Conservation (phyloP, 192 early-diverging fungal genomes). For the Thamnidium elegans region DNA sequence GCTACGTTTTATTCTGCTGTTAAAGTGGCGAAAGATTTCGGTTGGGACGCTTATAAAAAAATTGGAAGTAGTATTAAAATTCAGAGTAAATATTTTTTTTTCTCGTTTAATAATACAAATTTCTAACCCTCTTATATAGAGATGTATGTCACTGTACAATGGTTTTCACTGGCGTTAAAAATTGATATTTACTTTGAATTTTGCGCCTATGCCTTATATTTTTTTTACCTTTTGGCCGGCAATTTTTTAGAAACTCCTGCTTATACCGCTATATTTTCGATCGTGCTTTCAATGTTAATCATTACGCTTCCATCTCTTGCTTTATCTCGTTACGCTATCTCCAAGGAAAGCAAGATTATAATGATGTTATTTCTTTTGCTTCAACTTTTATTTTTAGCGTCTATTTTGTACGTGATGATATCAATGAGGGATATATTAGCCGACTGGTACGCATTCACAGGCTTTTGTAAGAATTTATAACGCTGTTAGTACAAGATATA, state of each 20-base stretch:
- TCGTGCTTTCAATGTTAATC: background rate
- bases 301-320: background rate
- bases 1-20: background rate
- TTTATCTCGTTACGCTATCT: background rate
- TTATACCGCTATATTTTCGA: no score
- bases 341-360: conserved; percentile 1
- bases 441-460: no score
- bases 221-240: no score
- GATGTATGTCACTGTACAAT: conserved; percentile 13
- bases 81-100: conserved; percentile 3
- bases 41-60: conserved; percentile 8
- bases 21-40: background rate
- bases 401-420: no score
- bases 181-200: conserved; percentile 23
- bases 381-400: no score
- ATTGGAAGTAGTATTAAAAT: background rate
- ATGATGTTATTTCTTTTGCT: background rate
- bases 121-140: background rate
- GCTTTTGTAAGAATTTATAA: no score
- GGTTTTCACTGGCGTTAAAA: conserved; percentile 12
- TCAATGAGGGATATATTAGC: no score
- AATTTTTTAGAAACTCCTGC: no score
- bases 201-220: no score
- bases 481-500: background rate
- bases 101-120: no score